Evolutionary conservation across 345 rosid genomes (phyloP).

Genomic region (Lenwebbia sp.): DNA sequence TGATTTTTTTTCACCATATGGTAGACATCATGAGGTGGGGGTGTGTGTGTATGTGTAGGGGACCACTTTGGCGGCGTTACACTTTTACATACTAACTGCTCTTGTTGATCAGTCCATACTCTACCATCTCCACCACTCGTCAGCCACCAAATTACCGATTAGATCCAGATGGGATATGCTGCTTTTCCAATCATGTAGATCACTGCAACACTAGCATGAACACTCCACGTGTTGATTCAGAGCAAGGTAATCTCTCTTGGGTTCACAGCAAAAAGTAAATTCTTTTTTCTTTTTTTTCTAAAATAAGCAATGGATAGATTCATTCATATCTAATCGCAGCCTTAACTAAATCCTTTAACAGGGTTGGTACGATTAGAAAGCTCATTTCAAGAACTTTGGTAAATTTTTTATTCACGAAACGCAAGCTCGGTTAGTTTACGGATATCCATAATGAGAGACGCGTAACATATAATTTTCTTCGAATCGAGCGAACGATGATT

Average conservation of each 20-base stretch:
- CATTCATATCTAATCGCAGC: neutral
- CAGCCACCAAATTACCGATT: neutral
- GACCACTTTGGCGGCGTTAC: neutral
- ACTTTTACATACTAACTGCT: neutral
- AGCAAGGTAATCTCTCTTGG: neutral
- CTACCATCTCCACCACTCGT: neutral
- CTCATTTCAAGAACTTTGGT: neutral
- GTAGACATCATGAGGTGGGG: constrained; percentile 1
- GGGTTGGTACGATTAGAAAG: neutral
- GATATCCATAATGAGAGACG: rapidly evolving
- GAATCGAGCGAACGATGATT: neutral
- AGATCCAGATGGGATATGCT: neutral
- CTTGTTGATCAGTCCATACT: neutral
- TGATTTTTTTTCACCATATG: constrained; percentile 56
- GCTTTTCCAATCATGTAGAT: neutral
- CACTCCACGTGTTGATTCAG: neutral
- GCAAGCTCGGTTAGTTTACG: rapidly evolving
- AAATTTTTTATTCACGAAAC: neutral
- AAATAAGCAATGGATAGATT: neutral
- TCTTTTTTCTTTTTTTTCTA: neutral
- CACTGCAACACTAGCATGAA: neutral
- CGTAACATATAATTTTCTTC: neutral
- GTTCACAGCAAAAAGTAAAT: neutral
- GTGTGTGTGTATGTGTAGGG: neutral
- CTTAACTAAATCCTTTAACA: neutral